Evolutionary conservation across 495 filamentous ascomycete species (phyloP).

Genomic region (Cladorrhinum samala): DNA sequence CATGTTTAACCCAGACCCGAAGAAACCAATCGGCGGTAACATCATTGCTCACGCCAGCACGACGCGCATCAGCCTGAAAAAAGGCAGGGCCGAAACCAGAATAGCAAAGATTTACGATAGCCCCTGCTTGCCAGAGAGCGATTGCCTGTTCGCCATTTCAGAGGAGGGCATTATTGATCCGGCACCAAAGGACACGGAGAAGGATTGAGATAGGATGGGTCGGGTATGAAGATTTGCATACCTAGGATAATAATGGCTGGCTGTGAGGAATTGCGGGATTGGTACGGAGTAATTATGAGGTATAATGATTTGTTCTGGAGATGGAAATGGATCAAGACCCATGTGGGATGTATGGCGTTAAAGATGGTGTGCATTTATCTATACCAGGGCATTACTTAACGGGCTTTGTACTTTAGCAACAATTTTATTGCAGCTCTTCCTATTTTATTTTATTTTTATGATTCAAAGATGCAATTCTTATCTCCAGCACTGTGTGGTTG

Average conservation of each 20-base stretch:
- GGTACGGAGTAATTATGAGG: background rate
- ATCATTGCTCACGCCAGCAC: slow-evolving; percentile 98
- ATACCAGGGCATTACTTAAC: too few relatives aligned
- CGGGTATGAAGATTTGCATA: background rate
- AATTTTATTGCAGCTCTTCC: too few relatives aligned
- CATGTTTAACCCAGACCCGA: slow-evolving; percentile 99
- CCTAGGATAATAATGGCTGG: slow-evolving; percentile 11
- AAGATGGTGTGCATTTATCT: too few relatives aligned
- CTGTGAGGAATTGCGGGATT: background rate
- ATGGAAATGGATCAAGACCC: background rate
- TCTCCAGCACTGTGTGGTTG: too few relatives aligned
- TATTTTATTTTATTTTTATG: too few relatives aligned
- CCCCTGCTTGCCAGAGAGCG: slow-evolving; percentile 91
- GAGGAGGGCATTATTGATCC: slow-evolving; percentile 97
- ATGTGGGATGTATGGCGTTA: too few relatives aligned
- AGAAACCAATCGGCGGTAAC: slow-evolving; percentile 98
- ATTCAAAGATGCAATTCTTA: too few relatives aligned
- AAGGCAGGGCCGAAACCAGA: slow-evolving; percentile 89
- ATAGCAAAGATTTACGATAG: slow-evolving; percentile 99
- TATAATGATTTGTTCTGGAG: background rate
- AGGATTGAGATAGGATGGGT: slow-evolving; percentile 29
- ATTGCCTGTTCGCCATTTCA: slow-evolving; percentile 93
- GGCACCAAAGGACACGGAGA: slow-evolving; percentile 90
- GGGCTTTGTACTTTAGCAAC: too few relatives aligned
- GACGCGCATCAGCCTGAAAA: slow-evolving; percentile 83